Conservation (phyloP, 345 rosid species). For the Raphanus sativus region DNA sequence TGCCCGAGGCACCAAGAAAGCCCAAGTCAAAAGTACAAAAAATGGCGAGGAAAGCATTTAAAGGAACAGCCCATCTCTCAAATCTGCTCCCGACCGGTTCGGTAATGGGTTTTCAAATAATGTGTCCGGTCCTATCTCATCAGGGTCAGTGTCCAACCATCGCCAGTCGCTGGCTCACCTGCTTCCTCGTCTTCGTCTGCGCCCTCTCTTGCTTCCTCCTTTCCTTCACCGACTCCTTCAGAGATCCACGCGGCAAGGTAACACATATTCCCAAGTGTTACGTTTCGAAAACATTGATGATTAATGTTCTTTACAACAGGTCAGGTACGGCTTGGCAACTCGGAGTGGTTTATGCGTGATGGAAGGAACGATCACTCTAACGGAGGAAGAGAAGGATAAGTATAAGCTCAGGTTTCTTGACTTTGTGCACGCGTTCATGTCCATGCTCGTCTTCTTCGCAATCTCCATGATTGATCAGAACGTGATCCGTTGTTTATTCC, state of each 20-base stretch:
- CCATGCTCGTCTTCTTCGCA: conserved; percentile 53
- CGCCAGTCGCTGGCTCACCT: conserved; percentile 44
- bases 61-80: conserved; percentile 58
- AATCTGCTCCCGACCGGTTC: conserved; percentile 76
- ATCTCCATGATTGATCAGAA: conserved; percentile 68
- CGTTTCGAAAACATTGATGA: neutral
- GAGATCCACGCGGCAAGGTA: conserved; percentile 68
- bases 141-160: conserved; percentile 59
- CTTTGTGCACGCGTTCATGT: conserved; percentile 60
- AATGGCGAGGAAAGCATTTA: conserved; percentile 57
- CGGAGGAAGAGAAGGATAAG: conserved; percentile 41
- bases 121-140: conserved; percentile 65
- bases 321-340: conserved; percentile 67
- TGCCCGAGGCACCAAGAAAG: conserved; percentile 34
- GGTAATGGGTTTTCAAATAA: conserved; percentile 61
- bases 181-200: conserved; percentile 44
- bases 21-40: conserved; percentile 51
- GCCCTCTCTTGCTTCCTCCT: conserved; percentile 56
- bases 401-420: conserved; percentile 56
- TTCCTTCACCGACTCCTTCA: conserved; percentile 61
- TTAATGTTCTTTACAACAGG: conserved; percentile 15
- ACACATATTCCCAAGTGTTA: neutral
- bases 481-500: conserved; percentile 58
- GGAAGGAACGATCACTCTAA: conserved; percentile 46
- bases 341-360: conserved; percentile 54